phyloP scores from a whole-genome alignment of 345 rosid species.

The Abelmoschus esculentus region DNA sequence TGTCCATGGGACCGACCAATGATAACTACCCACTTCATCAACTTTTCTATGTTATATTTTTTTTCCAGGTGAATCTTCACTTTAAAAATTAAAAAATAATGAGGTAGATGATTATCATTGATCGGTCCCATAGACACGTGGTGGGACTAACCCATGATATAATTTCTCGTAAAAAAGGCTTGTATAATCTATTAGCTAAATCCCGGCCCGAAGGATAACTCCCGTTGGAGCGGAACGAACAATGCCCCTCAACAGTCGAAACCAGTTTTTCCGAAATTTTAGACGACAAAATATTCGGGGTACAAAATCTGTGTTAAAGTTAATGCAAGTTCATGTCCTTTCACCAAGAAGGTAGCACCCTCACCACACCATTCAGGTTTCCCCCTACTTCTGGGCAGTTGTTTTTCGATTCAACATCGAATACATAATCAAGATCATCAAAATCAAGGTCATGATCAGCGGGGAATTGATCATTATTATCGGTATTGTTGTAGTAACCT shows the following conservation, averaged over 20 bases:
- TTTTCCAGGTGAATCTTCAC: too few relatives aligned
- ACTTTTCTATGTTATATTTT: too few relatives aligned
- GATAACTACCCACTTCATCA: too few relatives aligned
- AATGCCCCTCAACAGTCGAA: too few relatives aligned
- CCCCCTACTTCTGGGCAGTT: constrained; percentile 10
- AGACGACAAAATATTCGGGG: background rate
- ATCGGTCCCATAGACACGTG: too few relatives aligned
- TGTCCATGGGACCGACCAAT: too few relatives aligned
- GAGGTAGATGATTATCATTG: too few relatives aligned
- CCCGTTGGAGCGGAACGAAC: background rate
- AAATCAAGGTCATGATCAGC: constrained; percentile 32
- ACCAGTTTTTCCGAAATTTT: background rate
- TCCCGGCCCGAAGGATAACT: background rate
- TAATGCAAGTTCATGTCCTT: background rate
- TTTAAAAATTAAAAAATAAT: too few relatives aligned
- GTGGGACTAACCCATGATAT: too few relatives aligned
- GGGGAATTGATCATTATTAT: background rate
- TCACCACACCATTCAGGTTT: constrained; percentile 18
- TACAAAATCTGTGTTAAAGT: background rate
- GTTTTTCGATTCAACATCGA: constrained; percentile 8
- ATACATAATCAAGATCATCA: constrained; percentile 15
- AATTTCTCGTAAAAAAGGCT: too few relatives aligned
- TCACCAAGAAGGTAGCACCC: constrained; percentile 43
- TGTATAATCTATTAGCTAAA: background rate
- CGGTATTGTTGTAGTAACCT: background rate